Evolutionary conservation across 164 flowering plant species (phyloP).

Genomic region (Protea cynaroides): DNA sequence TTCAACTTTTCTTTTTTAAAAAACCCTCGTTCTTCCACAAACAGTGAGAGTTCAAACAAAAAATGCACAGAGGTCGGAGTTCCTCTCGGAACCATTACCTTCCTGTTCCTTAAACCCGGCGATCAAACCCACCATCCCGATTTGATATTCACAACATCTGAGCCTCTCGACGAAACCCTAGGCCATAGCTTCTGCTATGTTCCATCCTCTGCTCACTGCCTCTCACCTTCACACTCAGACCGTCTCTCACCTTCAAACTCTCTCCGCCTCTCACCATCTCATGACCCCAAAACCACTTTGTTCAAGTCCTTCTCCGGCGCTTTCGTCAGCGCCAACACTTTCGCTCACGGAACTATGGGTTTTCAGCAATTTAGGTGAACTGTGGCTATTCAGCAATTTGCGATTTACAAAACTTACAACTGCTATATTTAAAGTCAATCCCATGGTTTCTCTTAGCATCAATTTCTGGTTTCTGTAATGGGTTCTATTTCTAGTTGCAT

Average conservation of each 20-base stretch:
- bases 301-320: conserved; percentile 94
- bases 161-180: conserved; percentile 85
- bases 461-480: too few species aligned
- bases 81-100: too few species aligned
- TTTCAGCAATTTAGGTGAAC: too few species aligned
- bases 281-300: conserved; percentile 38
- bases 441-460: too few species aligned
- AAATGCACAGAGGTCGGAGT: too few species aligned
- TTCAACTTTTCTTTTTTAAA: too few species aligned
- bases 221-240: conserved; percentile 69
- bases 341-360: conserved; percentile 68
- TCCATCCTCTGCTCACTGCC: conserved; percentile 64
- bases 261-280: conserved; percentile 56
- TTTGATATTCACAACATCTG: conserved; percentile 36
- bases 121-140: conserved; percentile 25
- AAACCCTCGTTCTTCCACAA: too few species aligned
- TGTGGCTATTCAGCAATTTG: too few species aligned
- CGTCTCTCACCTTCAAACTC: conserved; percentile 70
- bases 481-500: too few species aligned
- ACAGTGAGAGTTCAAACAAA: too few species aligned
- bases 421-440: too few species aligned
- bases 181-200: conserved; percentile 99
- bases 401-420: too few species aligned
- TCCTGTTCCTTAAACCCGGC: conserved; percentile 14
- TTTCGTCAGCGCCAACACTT: conserved; percentile 81